Evolutionary conservation across 352 stramenopile species (phyloP).

Genomic region (Phytopythium helicoides): DNA sequence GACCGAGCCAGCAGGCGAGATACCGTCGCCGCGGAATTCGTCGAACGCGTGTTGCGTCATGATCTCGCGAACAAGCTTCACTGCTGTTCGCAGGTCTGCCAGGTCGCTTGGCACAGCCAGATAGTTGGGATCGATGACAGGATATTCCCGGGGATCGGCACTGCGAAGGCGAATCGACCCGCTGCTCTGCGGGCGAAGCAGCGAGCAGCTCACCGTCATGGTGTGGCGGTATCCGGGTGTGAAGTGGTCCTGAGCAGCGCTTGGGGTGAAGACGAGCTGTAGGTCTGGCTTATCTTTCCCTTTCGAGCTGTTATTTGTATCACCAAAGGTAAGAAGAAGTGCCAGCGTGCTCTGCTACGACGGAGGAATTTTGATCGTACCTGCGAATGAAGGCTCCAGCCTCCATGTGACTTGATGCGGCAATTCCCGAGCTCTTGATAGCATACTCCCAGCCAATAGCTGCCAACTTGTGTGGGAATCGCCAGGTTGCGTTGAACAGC

Average conservation of each 20-base stretch:
- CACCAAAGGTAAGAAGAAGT: slow-evolving; percentile 4
- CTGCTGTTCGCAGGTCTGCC: slow-evolving; percentile 48
- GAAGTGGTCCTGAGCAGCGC: slow-evolving; percentile 35
- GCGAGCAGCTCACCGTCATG: slow-evolving; percentile 67
- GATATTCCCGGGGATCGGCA: slow-evolving; percentile 40
- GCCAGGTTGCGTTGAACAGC: slow-evolving; percentile 85
- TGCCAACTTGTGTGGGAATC: slow-evolving; percentile 86
- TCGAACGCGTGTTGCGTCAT: slow-evolving; percentile 73
- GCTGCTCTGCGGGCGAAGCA: slow-evolving; percentile 62
- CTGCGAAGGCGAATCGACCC: slow-evolving; percentile 57
- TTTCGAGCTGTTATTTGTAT: slow-evolving; percentile 28
- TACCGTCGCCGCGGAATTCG: slow-evolving; percentile 50
- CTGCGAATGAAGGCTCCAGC: slow-evolving; percentile 85
- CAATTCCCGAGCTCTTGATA: slow-evolving; percentile 56
- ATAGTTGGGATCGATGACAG: slow-evolving; percentile 78
- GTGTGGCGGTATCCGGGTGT: slow-evolving; percentile 26
- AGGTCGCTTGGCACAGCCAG: slow-evolving; percentile 54
- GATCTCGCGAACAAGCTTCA: slow-evolving; percentile 62
- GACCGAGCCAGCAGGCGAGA: slow-evolving; percentile 40
- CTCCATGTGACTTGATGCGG: slow-evolving; percentile 77
- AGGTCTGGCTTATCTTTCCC: slow-evolving; percentile 80
- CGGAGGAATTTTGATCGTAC: no score
- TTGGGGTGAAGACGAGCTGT: slow-evolving; percentile 88
- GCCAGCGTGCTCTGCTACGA: no score
- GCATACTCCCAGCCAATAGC: slow-evolving; percentile 83